Evolutionary conservation across 1,139 yeast genomes (phyloP), one percentile per base, ranked within the genome.

Genomic region (Yamadazyma kanchanaburiensis): DNA sequence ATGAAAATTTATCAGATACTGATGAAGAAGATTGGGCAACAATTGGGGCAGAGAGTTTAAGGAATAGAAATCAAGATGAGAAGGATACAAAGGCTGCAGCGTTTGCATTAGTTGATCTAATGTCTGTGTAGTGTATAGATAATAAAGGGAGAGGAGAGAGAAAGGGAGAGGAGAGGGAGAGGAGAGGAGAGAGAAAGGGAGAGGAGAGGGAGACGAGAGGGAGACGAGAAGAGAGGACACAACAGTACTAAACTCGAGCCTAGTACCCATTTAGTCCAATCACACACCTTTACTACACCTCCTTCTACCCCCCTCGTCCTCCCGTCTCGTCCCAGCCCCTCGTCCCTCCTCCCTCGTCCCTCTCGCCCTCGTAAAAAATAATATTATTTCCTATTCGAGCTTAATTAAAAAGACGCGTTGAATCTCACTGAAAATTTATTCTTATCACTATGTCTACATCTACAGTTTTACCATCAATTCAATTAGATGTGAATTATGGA

Each of bases 11-110:
- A 28, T 57, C 64, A 31, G 72, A 85, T 46, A 86, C 95, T 0
- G 97, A 88, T 56, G 96, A 89, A 51, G 97, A 88, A 54, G 96
- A 88, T 57, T 88, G 97, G 97, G 85, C 80, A 39, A 64, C 87
- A 0, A 81, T 88, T 32, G 96, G 96, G 2, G 87, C 96, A 0
- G 81, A 70, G 27, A 59, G 70, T 26, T 55, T 80, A 31, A 57
- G 82, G 28, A 65, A 58, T 21, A 33, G 28, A n/a, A 38, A 32
- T 29, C 27, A 37, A 21, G 66, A 58, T 16, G 66, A 64, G 44
- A 75, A 77, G 51, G 48, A 44, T 21, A 40, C 46, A 7, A 61
- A 63, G 45, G 64, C 68, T 26, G 85, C 84, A 3, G 84, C 82
- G 3, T 63, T 68, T 47, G 84, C 83, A 4, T 62, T 78, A 49